These are phyloP conservation scores for Volutella citrinella DNA, from an alignment of 2,329 filamentous ascomycete genomes.

Conservation along the genomic window DNA sequence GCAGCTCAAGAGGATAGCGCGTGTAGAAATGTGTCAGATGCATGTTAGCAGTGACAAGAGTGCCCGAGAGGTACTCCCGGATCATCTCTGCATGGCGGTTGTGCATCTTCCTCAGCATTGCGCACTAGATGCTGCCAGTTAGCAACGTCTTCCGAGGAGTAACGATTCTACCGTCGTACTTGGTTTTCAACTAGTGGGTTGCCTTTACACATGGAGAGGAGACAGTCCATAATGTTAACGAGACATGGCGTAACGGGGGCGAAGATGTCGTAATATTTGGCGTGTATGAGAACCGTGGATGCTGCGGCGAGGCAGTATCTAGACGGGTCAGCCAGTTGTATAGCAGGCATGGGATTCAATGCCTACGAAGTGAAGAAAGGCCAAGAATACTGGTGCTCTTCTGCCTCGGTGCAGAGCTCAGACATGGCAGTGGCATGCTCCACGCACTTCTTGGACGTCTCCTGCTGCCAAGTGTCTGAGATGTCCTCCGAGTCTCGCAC, in stretches of 20 bases:
- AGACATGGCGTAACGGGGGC: background rate
- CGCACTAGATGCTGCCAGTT: conserved; percentile 3
- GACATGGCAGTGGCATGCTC: conserved; percentile 6
- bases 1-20: conserved; percentile 9
- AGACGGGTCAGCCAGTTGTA: background rate
- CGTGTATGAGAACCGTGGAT: conserved; percentile 11
- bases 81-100: conserved; percentile 9
- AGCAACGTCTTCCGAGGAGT: background rate
- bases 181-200: conserved; percentile 6
- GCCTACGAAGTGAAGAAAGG: conserved; percentile 12
- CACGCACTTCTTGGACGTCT: conserved; percentile 10
- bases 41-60: conserved; percentile 9
- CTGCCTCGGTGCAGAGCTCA: conserved; percentile 5
- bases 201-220: conserved; percentile 7
- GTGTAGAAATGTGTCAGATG: conserved; percentile 14
- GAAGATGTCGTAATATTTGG: conserved; percentile 7
- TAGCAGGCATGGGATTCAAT: background rate
- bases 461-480: conserved; percentile 12
- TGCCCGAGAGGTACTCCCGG: conserved; percentile 8
- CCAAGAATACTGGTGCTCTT: conserved; percentile 11
- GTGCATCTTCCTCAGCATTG: conserved; percentile 12
- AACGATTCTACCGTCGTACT: conserved; percentile 1
- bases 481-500: conserved; percentile 2
- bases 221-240: conserved; percentile 2
- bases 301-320: conserved; percentile 12